A percentile compares a stretch with the other conserved stretches of the same genome.
phyloP scores from a whole-genome alignment of 2,329 filamentous ascomycete species.

The Aspergillus ochraceus region DNA sequence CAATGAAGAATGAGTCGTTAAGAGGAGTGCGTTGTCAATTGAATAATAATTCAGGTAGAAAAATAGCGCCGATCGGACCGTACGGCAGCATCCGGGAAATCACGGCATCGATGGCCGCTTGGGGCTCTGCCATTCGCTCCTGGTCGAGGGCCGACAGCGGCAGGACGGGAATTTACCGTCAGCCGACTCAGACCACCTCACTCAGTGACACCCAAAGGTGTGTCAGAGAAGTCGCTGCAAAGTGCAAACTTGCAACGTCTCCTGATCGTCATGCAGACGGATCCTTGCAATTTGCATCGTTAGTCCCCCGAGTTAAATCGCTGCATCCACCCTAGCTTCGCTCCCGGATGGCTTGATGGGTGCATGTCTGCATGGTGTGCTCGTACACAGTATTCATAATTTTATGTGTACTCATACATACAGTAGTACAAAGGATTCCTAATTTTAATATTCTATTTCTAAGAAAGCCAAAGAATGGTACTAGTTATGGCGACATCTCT shows the following conservation, averaged over 20 bases:
- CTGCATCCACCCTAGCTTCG: background rate
- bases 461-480: too few species aligned
- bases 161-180: background rate
- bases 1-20: too few species aligned
- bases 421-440: too few species aligned
- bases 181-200: background rate
- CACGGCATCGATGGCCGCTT: background rate
- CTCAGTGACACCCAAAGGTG: too few species aligned
- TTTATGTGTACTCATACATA: too few species aligned
- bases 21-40: too few species aligned
- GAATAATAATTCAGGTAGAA: too few species aligned
- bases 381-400: too few species aligned
- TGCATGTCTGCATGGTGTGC: too few species aligned
- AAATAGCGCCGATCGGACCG: background rate
- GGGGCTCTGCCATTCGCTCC: background rate
- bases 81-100: slow-evolving; percentile 3
- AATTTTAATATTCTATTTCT: background rate
- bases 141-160: background rate
- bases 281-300: slow-evolving; percentile 2
- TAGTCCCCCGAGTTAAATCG: background rate
- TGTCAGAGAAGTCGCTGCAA: background rate
- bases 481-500: background rate
- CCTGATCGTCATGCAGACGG: slow-evolving; percentile 5
- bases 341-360: background rate
- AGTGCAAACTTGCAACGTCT: background rate